phyloP scores from a whole-genome alignment of 2,329 filamentous ascomycete genomes.

The Paecilomyces dactylethromorphus region DNA sequence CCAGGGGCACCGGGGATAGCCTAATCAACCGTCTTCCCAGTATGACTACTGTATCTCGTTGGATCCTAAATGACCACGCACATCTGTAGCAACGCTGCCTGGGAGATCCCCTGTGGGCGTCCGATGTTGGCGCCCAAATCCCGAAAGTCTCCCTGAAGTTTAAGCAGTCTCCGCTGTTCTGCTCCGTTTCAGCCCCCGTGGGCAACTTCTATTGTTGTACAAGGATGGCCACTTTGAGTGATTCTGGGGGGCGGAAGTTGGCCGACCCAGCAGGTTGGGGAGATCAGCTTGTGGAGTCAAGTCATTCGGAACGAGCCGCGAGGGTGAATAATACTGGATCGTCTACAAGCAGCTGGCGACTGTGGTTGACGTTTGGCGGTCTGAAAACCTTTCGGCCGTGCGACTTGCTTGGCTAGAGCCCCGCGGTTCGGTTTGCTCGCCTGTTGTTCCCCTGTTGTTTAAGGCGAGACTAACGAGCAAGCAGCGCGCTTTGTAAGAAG shows the following conservation, averaged over 20 bases:
- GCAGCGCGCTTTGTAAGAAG: background rate
- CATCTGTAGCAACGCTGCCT: background rate
- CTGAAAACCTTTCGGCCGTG: background rate
- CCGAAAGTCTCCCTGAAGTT: background rate
- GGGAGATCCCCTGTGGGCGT: background rate
- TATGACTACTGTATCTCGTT: background rate
- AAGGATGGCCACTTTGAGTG: background rate
- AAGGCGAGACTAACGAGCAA: background rate
- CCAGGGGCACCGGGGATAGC: background rate
- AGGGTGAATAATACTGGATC: background rate
- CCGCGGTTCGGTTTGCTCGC: background rate
- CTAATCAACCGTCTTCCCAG: background rate
- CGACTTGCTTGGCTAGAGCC: background rate
- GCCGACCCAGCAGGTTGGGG: background rate
- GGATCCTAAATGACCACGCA: background rate
- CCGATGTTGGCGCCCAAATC: background rate
- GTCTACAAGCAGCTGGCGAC: background rate
- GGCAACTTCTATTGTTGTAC: background rate
- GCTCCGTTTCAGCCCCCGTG: background rate
- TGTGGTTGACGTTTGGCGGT: background rate
- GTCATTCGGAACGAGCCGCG: background rate
- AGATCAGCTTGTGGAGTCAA: background rate
- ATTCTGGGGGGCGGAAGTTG: background rate
- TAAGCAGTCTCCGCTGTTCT: background rate
- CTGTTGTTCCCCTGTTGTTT: background rate